A percentile compares a stretch with the other conserved stretches of the same genome.
These are phyloP conservation scores for Fonsecaea nubica DNA, from an alignment of 2,329 filamentous ascomycete species.

Conservation along the genomic window DNA sequence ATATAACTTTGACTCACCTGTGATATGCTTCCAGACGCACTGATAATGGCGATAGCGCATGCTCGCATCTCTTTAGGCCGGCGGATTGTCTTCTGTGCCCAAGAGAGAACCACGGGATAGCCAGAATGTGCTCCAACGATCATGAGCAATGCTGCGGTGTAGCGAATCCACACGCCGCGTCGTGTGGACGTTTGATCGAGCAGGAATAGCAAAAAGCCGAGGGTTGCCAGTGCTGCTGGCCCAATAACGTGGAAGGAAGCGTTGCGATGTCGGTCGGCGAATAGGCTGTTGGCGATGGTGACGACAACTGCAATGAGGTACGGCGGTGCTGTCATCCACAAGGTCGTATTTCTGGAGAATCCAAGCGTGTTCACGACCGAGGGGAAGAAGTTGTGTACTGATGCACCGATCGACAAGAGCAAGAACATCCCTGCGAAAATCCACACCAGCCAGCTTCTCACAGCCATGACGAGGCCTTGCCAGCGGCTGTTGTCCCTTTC, in stretches of 20 bases:
- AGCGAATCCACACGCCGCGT: slow-evolving; percentile 42
- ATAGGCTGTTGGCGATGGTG: slow-evolving; percentile 70
- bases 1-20: slow-evolving; percentile 16
- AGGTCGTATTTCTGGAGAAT: slow-evolving; percentile 63
- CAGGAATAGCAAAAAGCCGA: slow-evolving; percentile 44
- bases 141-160: slow-evolving; percentile 45
- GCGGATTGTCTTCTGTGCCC: slow-evolving; percentile 51
- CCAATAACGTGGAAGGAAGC: slow-evolving; percentile 71
- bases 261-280: slow-evolving; percentile 69
- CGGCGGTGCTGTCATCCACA: slow-evolving; percentile 67
- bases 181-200: slow-evolving; percentile 10
- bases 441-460: slow-evolving; percentile 47
- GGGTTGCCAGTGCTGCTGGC: slow-evolving; percentile 50
- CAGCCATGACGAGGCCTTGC: slow-evolving; percentile 32
- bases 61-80: slow-evolving; percentile 55
- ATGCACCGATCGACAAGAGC: slow-evolving; percentile 54
- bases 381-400: slow-evolving; percentile 72
- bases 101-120: slow-evolving; percentile 53
- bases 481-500: slow-evolving; percentile 44
- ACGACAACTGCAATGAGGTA: slow-evolving; percentile 52
- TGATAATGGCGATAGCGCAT: slow-evolving; percentile 52
- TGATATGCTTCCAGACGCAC: slow-evolving; percentile 47
- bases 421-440: slow-evolving; percentile 42
- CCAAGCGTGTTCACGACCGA: slow-evolving; percentile 72
- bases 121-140: slow-evolving; percentile 45